Evolutionary conservation across 2,329 filamentous ascomycete genomes (phyloP), one percentile per base, ranked within the genome.

Genomic region (Grosmannia huntii): DNA sequence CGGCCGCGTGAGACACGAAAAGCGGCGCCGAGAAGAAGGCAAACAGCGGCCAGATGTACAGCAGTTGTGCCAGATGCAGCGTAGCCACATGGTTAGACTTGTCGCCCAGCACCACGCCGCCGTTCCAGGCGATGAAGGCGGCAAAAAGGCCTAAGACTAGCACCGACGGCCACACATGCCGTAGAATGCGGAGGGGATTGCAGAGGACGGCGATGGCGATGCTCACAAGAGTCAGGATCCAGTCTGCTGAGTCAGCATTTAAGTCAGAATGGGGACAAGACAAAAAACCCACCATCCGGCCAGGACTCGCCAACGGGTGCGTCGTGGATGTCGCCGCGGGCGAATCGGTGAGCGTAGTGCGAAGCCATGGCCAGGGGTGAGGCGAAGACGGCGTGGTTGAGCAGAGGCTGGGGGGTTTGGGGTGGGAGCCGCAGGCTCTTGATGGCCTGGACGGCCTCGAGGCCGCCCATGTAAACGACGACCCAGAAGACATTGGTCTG

Each of bases 401-500:
- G 31, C 31, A 10, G 31, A 7, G 31, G 31, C 31, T 33, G 31
- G 9, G 31, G n/a, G 31, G 2, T 28, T 7, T 16, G 41, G 3
- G 6, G 41, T 21, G 2, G 5, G 16, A 27, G n/a, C 11, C 57
- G 59, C 41, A 62, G 48, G 12, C 21, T 25, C 55, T 64, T 80
- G 60, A 81, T 71, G 21, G 72, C 76, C 63, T 79, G 76, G 2
- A 82, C 69, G 50, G 73, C 72, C 68, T 85, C 79, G 49, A 82
- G 61, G 6, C 79, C 84, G 23, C 86, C 86, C 65, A 90, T 81
- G 66, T 88, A 90, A 0, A 91, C 76, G 1, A 89, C 86, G 0
- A 91, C 85, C 94, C 94, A 99, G 68, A 99, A 96, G 58, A 97
- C 87, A 66, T 99, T 99, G 0, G 94, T 99, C 70, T 99, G 94